Evolutionary conservation across 306 rosid species (phyloP).

Genomic region (Vachellia collinsii): DNA sequence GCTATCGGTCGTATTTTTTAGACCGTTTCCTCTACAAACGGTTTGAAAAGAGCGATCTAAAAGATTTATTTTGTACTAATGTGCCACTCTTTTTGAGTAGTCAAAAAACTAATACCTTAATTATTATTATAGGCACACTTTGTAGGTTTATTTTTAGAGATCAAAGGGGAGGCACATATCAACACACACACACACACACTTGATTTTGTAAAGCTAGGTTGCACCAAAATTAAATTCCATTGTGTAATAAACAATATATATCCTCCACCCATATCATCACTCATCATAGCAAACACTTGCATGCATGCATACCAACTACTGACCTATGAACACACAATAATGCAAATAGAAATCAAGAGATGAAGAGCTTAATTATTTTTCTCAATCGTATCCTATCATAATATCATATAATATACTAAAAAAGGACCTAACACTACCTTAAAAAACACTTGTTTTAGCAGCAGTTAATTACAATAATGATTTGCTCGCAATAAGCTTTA

Average conservation of each 20-base stretch:
- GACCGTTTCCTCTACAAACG: too few relatives aligned
- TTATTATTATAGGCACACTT: neutral
- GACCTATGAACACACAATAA: neutral
- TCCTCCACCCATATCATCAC: neutral
- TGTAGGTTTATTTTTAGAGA: neutral
- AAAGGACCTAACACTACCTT: neutral
- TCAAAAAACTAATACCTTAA: neutral
- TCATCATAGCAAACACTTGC: neutral
- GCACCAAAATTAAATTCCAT: neutral
- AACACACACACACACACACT: neutral
- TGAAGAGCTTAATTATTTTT: neutral
- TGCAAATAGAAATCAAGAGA: neutral
- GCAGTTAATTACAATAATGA: neutral
- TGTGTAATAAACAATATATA: neutral
- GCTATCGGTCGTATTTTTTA: too few relatives aligned
- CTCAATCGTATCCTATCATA: neutral
- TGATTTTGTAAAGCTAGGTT: neutral
- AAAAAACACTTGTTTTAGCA: neutral
- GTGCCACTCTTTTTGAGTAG: too few relatives aligned
- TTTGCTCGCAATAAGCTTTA: too few relatives aligned
- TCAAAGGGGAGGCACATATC: neutral
- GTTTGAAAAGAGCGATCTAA: too few relatives aligned
- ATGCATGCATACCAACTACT: neutral
- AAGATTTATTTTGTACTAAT: too few relatives aligned
- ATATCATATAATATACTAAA: too few relatives aligned